A percentile compares a stretch with the other conserved stretches of the same genome.
Conservation (phyloP, 2,329 filamentous ascomycete genomes). For the Aspergillus aculeatus region DNA sequence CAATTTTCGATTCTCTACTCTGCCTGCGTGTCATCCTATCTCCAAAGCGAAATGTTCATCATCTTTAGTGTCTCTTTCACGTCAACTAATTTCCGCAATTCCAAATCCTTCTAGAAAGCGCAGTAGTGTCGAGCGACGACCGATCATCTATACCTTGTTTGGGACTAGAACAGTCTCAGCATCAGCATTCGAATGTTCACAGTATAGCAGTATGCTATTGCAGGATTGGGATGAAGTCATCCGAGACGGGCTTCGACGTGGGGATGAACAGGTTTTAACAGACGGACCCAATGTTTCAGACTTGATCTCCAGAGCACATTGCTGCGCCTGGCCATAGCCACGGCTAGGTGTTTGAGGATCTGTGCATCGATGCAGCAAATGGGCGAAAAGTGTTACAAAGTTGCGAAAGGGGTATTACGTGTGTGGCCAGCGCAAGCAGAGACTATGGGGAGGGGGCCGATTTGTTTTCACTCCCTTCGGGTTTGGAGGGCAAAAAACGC, state of each 20-base stretch:
- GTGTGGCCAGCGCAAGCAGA: neutral
- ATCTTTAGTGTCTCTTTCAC: neutral
- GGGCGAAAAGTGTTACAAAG: neutral
- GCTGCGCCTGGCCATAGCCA: conserved; percentile 27
- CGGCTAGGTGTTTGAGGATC: conserved; percentile 7
- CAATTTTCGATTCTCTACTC: neutral
- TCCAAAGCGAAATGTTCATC: neutral
- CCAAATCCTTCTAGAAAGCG: conserved; percentile 1
- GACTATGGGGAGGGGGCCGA: neutral
- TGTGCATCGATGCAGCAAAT: neutral
- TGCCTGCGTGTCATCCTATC: neutral
- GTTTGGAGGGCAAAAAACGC: conserved; percentile 7
- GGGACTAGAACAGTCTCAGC: neutral
- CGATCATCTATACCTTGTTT: neutral
- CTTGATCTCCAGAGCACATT: conserved; percentile 14
- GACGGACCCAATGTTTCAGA: conserved; percentile 15
- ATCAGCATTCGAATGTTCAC: neutral
- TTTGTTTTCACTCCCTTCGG: neutral
- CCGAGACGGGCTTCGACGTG: neutral
- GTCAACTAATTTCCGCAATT: neutral
- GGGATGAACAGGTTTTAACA: conserved; percentile 4
- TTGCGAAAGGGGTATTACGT: neutral
- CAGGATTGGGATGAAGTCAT: conserved; percentile 7
- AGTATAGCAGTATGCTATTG: neutral
- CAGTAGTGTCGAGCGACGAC: conserved; percentile 1